Conservation (phyloP, 169 alveolate species). For the Plasmodium gaboni region DNA sequence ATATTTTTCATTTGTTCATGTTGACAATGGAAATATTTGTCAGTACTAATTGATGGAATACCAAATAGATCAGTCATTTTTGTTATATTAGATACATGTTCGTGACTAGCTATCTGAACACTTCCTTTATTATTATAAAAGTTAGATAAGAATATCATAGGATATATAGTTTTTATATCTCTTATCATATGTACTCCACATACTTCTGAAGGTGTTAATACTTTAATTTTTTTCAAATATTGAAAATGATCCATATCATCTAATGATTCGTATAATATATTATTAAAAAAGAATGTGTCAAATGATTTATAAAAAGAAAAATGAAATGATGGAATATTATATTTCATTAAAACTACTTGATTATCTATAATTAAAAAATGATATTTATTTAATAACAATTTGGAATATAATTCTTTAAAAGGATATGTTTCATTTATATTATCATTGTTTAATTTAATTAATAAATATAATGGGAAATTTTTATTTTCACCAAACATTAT, state of each 20-base stretch:
- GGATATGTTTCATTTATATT: conserved; percentile 5
- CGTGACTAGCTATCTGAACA: conserved; percentile 44
- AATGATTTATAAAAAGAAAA: conserved; percentile 38
- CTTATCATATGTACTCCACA: conserved; percentile 32
- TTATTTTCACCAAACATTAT: neutral
- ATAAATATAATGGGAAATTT: conserved; percentile 16
- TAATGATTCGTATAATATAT: conserved; percentile 32
- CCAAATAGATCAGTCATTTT: conserved; percentile 14
- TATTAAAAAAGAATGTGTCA: conserved; percentile 59
- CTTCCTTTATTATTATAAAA: conserved; percentile 63
- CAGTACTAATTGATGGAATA: neutral
- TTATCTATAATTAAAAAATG: conserved; percentile 55
- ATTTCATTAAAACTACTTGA: conserved; percentile 44
- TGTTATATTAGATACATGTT: conserved; percentile 13
- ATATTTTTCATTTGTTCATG: neutral
- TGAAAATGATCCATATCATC: conserved; percentile 10
- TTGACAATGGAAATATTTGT: too few relatives aligned
- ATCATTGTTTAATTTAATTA: conserved; percentile 33
- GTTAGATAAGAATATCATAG: conserved; percentile 33
- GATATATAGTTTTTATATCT: conserved; percentile 58
- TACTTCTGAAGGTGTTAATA: conserved; percentile 35
- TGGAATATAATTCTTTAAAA: conserved; percentile 14
- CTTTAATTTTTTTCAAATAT: conserved; percentile 24
- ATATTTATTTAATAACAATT: conserved; percentile 42
- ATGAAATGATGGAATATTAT: conserved; percentile 44